Base-by-base conservation (phyloP, 2,329 filamentous ascomycete genomes). In the Paraphaeosphaeria sporulosa region DNA sequence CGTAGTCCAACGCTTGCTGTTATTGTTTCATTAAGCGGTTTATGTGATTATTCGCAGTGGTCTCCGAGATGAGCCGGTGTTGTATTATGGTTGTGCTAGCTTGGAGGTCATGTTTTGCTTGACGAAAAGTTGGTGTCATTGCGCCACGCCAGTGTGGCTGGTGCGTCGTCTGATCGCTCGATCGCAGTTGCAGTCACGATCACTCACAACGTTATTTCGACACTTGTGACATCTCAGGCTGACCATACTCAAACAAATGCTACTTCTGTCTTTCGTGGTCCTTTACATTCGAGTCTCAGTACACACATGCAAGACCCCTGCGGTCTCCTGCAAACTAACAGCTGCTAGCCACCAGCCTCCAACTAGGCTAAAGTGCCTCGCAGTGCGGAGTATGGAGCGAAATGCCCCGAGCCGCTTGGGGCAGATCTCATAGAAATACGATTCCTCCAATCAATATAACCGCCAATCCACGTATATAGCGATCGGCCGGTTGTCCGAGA, bases 371-470 rank as follows among this genome's bases (percentile, higher is more conserved):
- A 54, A 54, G 25, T 54, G 34, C 38, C 34, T 9, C 40, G 23
- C 21, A 7, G 25, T 34, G 25, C 38, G 19, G 52, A 36, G 27
- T 8, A n/a, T 55, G 52, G 42, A 46, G 52, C 19, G 34, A 54
- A 38, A 47, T 47, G 38, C 19, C n/a, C 52, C 52, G 52, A 55
- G 42, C 52, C 40, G 40, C 21, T 32, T 46, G 36, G 25, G 52
- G 40, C 8, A 54, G 25, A 27, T 55, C 7, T 7, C 30, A 46
- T 46, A 17, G n/a, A 38, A 2, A 17, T 47, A 7, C 19, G n/a
- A 21, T 55, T 55, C 52, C 52, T 55, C 52, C 52, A 55, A 55
- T 55, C 30, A 55, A 4, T 46, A 27, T 30, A 36, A 46, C 30
- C 52, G 52, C 52, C 46, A 47, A 44, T 21, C 2, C 27, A 25